A percentile compares a stretch with the other conserved stretches of the same genome.
Conservation (phyloP, 306 rosid species). For the Spatholobus suberectus region DNA sequence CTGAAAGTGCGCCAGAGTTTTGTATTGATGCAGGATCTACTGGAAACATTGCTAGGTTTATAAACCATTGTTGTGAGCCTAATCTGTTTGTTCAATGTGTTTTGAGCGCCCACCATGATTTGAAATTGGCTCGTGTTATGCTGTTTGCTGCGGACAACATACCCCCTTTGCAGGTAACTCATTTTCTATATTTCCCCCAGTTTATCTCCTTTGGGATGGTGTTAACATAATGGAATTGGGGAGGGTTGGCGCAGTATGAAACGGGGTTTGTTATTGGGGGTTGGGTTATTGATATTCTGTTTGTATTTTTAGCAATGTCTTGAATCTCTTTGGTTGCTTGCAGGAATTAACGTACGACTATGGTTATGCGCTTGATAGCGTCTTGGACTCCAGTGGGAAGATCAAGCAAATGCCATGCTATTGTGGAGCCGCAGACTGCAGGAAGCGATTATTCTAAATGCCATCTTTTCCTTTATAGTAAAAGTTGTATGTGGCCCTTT, state of each 20-base stretch:
- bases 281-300: neutral
- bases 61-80: slow-evolving; percentile 96
- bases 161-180: slow-evolving; percentile 87
- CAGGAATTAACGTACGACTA: slow-evolving; percentile 96
- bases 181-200: neutral
- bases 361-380: slow-evolving; percentile 92
- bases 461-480: neutral
- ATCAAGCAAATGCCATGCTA: slow-evolving; percentile 78
- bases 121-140: slow-evolving; percentile 84
- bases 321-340: slow-evolving; percentile 28
- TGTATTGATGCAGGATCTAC: slow-evolving; percentile 89
- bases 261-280: neutral
- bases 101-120: slow-evolving; percentile 81
- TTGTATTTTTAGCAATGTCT: neutral
- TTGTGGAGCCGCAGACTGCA: slow-evolving; percentile 92
- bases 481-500: neutral
- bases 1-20: slow-evolving; percentile 77
- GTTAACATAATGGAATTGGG: neutral
- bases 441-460: slow-evolving; percentile 68
- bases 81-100: slow-evolving; percentile 97
- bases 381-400: slow-evolving; percentile 77
- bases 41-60: slow-evolving; percentile 89
- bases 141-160: slow-evolving; percentile 97
- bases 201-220: neutral
- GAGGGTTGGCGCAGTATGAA: neutral